phyloP scores from a whole-genome alignment of 2,329 filamentous ascomycete genomes.

The Hirsutella thompsonii region DNA sequence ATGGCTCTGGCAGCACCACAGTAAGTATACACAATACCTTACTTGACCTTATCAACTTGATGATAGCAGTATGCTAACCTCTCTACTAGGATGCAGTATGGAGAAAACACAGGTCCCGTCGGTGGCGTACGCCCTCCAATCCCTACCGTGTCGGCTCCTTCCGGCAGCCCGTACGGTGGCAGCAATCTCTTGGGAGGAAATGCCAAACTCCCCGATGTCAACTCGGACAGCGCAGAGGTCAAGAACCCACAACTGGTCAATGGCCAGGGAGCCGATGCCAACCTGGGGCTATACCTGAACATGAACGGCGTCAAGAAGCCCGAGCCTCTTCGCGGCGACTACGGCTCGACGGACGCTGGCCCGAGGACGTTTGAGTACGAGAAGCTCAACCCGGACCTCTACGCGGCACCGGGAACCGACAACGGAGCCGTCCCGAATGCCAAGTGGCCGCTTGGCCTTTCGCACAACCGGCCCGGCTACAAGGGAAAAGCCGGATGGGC shows the following conservation, averaged over 20 bases:
- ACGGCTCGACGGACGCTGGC: constrained; percentile 37
- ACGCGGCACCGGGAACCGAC: constrained; percentile 41
- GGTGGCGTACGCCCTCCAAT: constrained; percentile 25
- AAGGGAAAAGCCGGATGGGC: constrained; percentile 36
- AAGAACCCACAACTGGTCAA: constrained; percentile 26
- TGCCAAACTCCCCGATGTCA: constrained; percentile 21
- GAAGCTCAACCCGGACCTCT: constrained; percentile 39
- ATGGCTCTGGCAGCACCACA: background rate
- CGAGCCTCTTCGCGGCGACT: constrained; percentile 39
- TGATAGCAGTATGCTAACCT: too few relatives aligned
- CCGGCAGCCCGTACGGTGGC: constrained; percentile 27
- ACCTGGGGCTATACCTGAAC: constrained; percentile 39
- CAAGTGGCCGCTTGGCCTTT: constrained; percentile 42
- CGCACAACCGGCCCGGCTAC: constrained; percentile 32
- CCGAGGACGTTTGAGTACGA: constrained; percentile 37
- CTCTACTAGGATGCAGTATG: constrained; percentile 13
- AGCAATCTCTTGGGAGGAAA: constrained; percentile 25
- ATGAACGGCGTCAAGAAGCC: constrained; percentile 37
- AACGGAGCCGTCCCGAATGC: constrained; percentile 30
- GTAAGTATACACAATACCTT: too few relatives aligned
- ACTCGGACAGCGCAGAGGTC: constrained; percentile 25
- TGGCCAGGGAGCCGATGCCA: constrained; percentile 35
- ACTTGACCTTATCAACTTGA: too few relatives aligned
- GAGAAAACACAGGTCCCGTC: constrained; percentile 27
- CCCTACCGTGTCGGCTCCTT: constrained; percentile 21